Evolutionary conservation across 1,284 basidiomycete species (phyloP), one percentile per base, ranked within the genome.

Genomic region (Irpex sp.): DNA sequence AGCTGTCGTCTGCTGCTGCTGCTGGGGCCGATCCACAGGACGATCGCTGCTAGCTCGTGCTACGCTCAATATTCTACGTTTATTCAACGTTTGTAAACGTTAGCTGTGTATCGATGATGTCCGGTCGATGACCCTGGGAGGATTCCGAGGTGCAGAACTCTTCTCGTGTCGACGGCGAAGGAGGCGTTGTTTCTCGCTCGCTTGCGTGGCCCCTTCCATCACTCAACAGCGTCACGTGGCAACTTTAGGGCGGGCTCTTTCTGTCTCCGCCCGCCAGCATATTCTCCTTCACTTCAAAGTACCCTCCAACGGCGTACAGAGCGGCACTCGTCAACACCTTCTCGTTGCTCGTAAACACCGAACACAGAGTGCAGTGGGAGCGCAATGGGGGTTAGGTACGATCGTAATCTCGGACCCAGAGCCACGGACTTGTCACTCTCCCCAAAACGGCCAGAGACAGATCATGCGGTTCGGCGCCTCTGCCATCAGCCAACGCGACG

Each of bases 191-290:
- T 44, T 44, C 40, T 44, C 40, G 40, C 40, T 44, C 55, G 61
- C 34, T 59, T 48, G 57, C 61, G 59, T 47, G 54, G 44, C 38
- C 34, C 63, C 31, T 21, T 58, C 55, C n/a, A 34, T 55, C 61
- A 59, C 13, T 60, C 64, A 65, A 59, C 60, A 26, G 36, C 44
- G 60, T 65, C 64, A 65, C 64, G 64, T 65, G 64, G 8, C 56
- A 26, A 7, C 57, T 61, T 64, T 59, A 62, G 61, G 61, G 61
- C 57, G 48, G 61, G 57, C 57, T 36, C 34, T 11, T 15, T 8
- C 36, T 47, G 13, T 19, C 13, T 13, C 61, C 17, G 47, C 44
- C 3, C 44, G 44, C n/a, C 44, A 2, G 21, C 21, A 26, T 26
- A 26, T 26, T 26, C 21, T 17, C 49, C 17, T 26, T 19, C 49